Conservation (phyloP, 2,329 filamentous ascomycete genomes). For the Cordyceps militaris region DNA sequence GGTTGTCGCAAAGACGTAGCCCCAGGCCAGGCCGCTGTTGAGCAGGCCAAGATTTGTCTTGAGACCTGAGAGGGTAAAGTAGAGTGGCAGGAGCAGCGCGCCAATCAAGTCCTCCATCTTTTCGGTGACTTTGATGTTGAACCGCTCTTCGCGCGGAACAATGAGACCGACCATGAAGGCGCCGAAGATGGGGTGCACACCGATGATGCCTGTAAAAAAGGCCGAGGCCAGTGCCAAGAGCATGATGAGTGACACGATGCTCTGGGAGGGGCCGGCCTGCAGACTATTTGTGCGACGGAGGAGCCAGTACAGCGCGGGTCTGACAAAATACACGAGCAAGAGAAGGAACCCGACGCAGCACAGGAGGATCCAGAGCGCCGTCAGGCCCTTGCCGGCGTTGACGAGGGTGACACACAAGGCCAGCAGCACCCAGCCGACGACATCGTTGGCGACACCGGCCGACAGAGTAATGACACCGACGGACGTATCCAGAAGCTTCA, state of each 20-base stretch:
- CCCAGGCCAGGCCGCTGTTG: constrained; percentile 77
- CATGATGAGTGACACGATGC: constrained; percentile 74
- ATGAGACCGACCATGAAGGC: constrained; percentile 86
- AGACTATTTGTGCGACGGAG: constrained; percentile 68
- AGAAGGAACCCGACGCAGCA: constrained; percentile 67
- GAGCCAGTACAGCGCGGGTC: constrained; percentile 67
- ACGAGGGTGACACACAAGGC: constrained; percentile 90
- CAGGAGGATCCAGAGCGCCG: constrained; percentile 78
- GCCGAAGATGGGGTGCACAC: constrained; percentile 90
- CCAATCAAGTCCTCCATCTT: constrained; percentile 90
- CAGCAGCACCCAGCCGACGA: constrained; percentile 71
- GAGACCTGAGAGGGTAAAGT: constrained; percentile 87
- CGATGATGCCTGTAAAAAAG: constrained; percentile 85
- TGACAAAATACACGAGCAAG: constrained; percentile 65
- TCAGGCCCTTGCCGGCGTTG: constrained; percentile 75
- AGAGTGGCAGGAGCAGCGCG: constrained; percentile 78
- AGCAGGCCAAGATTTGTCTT: constrained; percentile 83
- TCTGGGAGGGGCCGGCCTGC: constrained; percentile 81
- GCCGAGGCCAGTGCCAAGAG: constrained; percentile 70
- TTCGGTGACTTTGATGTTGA: constrained; percentile 84
- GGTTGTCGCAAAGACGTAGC: constrained; percentile 78
- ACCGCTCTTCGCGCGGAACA: constrained; percentile 81
- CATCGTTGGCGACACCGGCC: constrained; percentile 88
- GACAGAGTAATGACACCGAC: constrained; percentile 86
- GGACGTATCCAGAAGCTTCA: constrained; percentile 74